phyloP scores from a whole-genome alignment of 2,329 filamentous ascomycete species.

The Colletotrichum musae region DNA sequence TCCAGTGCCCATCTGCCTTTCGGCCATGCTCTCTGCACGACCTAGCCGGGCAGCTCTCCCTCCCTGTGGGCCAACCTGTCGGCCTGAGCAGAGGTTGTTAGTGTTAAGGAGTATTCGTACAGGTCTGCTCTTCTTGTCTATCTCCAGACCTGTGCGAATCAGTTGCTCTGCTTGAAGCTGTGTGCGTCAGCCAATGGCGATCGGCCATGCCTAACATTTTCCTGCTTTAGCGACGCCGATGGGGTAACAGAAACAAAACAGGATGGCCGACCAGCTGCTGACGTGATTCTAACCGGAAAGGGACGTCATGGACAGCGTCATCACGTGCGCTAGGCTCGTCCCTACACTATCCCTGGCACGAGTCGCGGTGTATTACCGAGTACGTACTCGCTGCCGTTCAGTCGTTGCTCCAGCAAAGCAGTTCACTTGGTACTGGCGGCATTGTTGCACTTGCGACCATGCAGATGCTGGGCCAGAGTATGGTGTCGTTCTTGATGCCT shows the following conservation, averaged over 20 bases:
- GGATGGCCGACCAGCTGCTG: conserved; percentile 13
- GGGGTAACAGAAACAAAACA: neutral
- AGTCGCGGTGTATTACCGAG: conserved; percentile 8
- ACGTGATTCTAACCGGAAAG: conserved; percentile 31
- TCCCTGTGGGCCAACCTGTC: neutral
- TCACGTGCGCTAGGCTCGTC: conserved; percentile 37
- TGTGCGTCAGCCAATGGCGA: conserved; percentile 16
- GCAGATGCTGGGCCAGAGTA: too few relatives aligned
- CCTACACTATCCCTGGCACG: conserved; percentile 4
- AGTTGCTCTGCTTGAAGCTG: conserved; percentile 1
- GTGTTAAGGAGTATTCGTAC: too few relatives aligned
- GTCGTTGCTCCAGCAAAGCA: neutral
- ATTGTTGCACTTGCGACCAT: too few relatives aligned
- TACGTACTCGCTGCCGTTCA: neutral
- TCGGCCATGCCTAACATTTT: conserved; percentile 9
- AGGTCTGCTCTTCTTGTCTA: neutral
- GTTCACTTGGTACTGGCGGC: neutral
- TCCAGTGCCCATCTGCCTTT: neutral
- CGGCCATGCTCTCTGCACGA: neutral
- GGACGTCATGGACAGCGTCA: conserved; percentile 39
- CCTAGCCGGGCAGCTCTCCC: neutral
- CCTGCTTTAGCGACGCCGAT: conserved; percentile 7
- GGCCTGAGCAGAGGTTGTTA: too few relatives aligned
- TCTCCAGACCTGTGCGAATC: conserved; percentile 29
- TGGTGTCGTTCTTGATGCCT: too few relatives aligned